Base-by-base conservation (phyloP, 2,329 filamentous ascomycete genomes). In the Cytospora piceae region DNA sequence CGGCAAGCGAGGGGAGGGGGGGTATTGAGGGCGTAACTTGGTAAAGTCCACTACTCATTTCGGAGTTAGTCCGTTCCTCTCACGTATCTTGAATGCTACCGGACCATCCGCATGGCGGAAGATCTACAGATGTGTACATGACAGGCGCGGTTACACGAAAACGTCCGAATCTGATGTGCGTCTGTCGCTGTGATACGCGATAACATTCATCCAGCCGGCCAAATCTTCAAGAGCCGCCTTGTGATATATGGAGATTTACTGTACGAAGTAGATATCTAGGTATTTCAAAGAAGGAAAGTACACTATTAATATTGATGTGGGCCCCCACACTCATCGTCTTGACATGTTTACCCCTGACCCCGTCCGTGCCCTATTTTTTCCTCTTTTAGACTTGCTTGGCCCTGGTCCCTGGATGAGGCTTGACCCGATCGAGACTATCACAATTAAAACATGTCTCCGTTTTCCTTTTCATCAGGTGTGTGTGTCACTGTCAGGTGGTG, bases 321-420 rank as follows among this genome's bases (percentile, higher is more conserved):
- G 52, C 27, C 52, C 52, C 39, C 49, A 27, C 49, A 55, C 34
- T 64, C 34, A 53, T 64, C 34, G 46, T 34, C 34, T 22, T 64
- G 65, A 64, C 49, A 61, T 34, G 37, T 27, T 54, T n/a, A 54
- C 57, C 24, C 34, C 56, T 58, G 34, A 51, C 61, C 53, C 61
- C 22, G 61, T 63, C 61, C 51, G 61, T 63, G 61, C 61, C 42
- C 53, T 22, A 12, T 34, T 9, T 37, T 34, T 51, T 39, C 32
- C 27, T 37, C 27, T 49, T 49, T 20, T 32, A n/a, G 60, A 52
- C n/a, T 49, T 42, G 32, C 29, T 53, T 24, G 24, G 46, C 52
- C 42, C 60, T 62, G 61, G 24, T 55, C 27, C 24, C 31, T 39
- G 32, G 56, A 22, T 55, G 29, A 64, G 49, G 52, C 57, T 64